A percentile compares a stretch with the other conserved stretches of the same genome.
Evolutionary conservation across 1,284 basidiomycete species (phyloP).

Genomic region (Austropuccinia psidii): DNA sequence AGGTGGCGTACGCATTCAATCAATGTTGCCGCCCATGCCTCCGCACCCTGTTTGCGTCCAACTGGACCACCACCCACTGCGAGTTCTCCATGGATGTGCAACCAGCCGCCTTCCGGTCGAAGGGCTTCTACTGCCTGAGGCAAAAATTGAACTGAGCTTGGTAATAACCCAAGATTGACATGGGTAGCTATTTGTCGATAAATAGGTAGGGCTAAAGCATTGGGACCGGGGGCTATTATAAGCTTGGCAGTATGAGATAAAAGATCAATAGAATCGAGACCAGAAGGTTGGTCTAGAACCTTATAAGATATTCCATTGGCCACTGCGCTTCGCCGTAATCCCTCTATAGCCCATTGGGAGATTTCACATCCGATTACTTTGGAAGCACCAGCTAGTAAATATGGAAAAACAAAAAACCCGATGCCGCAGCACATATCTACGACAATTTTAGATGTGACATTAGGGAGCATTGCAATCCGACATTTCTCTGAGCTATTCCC

Average conservation of each 20-base stretch:
- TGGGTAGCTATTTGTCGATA: slow-evolving; percentile 12
- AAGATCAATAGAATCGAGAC: not conserved
- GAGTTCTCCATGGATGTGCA: slow-evolving; percentile 28
- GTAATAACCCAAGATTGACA: slow-evolving; percentile 29
- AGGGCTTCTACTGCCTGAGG: slow-evolving; percentile 17
- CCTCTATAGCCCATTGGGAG: slow-evolving; percentile 24
- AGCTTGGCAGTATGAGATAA: not conserved
- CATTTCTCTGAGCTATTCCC: slow-evolving; percentile 20
- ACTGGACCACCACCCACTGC: not conserved
- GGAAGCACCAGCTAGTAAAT: slow-evolving; percentile 16
- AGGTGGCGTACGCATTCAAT: not conserved
- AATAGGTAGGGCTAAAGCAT: not conserved
- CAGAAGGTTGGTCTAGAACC: not conserved
- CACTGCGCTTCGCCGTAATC: slow-evolving; percentile 3
- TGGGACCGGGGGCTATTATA: not conserved
- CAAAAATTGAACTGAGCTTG: slow-evolving; percentile 20
- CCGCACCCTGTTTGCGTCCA: not conserved
- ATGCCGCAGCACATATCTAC: slow-evolving; percentile 32
- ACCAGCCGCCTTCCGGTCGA: slow-evolving; percentile 22
- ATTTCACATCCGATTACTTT: slow-evolving; percentile 20
- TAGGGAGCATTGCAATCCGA: not conserved
- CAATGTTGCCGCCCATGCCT: not conserved
- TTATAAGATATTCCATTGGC: not conserved
- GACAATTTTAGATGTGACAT: not conserved
- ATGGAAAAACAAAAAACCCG: slow-evolving; percentile 19